phyloP scores from a whole-genome alignment of 768 basidiomycete species.

The Lyophyllum semitale region DNA sequence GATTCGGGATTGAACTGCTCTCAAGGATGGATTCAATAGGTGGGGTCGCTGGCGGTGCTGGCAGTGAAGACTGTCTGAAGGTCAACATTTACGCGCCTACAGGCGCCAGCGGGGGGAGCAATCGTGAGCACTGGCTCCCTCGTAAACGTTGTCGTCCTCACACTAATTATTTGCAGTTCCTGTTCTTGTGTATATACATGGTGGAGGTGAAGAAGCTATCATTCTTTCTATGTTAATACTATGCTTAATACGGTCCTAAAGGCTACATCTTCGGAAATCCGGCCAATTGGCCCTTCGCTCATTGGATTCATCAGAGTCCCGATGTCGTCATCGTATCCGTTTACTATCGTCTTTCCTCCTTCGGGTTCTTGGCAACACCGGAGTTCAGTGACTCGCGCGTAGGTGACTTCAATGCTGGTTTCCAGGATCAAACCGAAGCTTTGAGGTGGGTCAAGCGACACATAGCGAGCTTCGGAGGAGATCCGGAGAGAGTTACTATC shows the following conservation, averaged over 20 bases:
- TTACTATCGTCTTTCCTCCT: constrained; percentile 63
- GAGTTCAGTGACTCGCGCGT: constrained; percentile 43
- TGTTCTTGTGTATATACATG: constrained; percentile 51
- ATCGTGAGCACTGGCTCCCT: constrained; percentile 36
- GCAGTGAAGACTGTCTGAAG: constrained; percentile 68
- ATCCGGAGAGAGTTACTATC: constrained; percentile 56
- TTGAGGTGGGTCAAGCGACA: constrained; percentile 66
- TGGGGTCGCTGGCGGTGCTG: constrained; percentile 62
- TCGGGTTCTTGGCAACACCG: constrained; percentile 62
- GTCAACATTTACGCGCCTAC: constrained; percentile 65
- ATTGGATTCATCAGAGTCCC: constrained; percentile 64
- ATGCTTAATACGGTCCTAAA: constrained; percentile 22
- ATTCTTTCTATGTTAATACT: neutral
- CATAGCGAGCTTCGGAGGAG: constrained; percentile 65
- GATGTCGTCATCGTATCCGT: constrained; percentile 66
- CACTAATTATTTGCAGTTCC: constrained; percentile 32
- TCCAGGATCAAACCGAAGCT: constrained; percentile 58
- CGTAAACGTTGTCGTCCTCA: neutral
- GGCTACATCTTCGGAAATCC: constrained; percentile 64
- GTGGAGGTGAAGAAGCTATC: constrained; percentile 35
- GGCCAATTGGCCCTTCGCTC: constrained; percentile 64
- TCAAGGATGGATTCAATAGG: constrained; percentile 24
- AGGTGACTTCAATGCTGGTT: constrained; percentile 20
- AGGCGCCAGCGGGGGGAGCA: constrained; percentile 44
- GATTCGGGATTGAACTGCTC: neutral